Percentiles rank a stretch among this genome's conserved stretches.
phyloP scores from a whole-genome alignment of 108 stramenopile species.

The Cyclotella sp. region DNA sequence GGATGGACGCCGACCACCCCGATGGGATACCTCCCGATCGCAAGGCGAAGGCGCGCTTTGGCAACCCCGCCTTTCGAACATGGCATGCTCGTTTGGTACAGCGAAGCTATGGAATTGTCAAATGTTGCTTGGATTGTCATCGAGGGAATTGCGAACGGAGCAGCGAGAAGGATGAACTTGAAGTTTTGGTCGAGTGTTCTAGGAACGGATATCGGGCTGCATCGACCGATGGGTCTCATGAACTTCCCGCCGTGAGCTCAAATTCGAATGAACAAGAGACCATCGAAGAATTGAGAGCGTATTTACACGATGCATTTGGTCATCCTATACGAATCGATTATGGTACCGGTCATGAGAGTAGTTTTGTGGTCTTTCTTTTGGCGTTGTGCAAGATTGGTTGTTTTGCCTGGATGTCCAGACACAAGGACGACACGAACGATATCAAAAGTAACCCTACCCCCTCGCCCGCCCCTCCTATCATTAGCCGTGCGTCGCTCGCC shows the following conservation, averaged over 20 bases:
- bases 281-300: conserved; percentile 76
- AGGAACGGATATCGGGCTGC: conserved; percentile 70
- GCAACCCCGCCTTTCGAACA: conserved; percentile 77
- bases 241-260: background rate
- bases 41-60: conserved; percentile 66
- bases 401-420: conserved; percentile 33
- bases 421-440: background rate
- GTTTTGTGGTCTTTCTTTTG: conserved; percentile 87
- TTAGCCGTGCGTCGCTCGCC: conserved; percentile 65
- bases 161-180: conserved; percentile 18
- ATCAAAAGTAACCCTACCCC: conserved; percentile 34
- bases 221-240: conserved; percentile 19
- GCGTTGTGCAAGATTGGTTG: conserved; percentile 78
- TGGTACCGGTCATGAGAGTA: conserved; percentile 97
- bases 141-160: conserved; percentile 16
- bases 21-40: conserved; percentile 75
- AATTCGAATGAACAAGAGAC: conserved; percentile 50
- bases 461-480: conserved; percentile 45
- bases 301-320: conserved; percentile 89
- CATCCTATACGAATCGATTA: conserved; percentile 92
- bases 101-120: conserved; percentile 66
- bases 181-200: conserved; percentile 34
- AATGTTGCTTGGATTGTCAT: conserved; percentile 60
- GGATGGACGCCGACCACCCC: conserved; percentile 52
- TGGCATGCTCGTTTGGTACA: conserved; percentile 79